Conservation (phyloP, 805 yeast species). For the Ogataea siamensis region DNA sequence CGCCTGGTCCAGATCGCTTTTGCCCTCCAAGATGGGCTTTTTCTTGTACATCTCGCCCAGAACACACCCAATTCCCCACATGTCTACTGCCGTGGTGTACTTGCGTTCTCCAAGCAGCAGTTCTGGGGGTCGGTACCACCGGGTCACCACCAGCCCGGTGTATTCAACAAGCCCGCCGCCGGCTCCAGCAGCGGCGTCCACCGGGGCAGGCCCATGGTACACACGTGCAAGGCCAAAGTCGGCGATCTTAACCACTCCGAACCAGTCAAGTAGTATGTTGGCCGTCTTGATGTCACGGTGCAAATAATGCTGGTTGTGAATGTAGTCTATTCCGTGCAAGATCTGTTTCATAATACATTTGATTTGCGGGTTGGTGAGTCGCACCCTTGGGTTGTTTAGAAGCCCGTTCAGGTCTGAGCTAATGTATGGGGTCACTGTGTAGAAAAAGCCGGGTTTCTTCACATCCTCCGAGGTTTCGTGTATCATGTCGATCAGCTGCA, state of each 20-base stretch:
- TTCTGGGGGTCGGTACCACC: slow-evolving; percentile 99
- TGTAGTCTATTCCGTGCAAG: slow-evolving; percentile 73
- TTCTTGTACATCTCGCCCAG: slow-evolving; percentile 85
- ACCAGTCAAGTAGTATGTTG: slow-evolving; percentile 75
- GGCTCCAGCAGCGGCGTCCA: slow-evolving; percentile 32
- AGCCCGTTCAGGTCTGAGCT: slow-evolving; percentile 88
- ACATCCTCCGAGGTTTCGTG: slow-evolving; percentile 42
- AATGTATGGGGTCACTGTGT: slow-evolving; percentile 92
- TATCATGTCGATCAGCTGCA: slow-evolving; percentile 78
- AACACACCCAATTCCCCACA: slow-evolving; percentile 98
- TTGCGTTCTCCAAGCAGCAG: slow-evolving; percentile 77
- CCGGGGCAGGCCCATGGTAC: slow-evolving; percentile 38
- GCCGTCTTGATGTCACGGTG: slow-evolving; percentile 97
- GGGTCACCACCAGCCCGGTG: slow-evolving; percentile 77
- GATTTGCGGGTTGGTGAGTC: slow-evolving; percentile 61
- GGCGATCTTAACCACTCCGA: slow-evolving; percentile 83
- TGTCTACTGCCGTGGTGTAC: slow-evolving; percentile 92
- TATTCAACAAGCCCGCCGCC: slow-evolving; percentile 55
- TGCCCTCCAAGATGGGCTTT: slow-evolving; percentile 82
- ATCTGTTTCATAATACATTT: slow-evolving; percentile 82
- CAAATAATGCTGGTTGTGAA: slow-evolving; percentile 59
- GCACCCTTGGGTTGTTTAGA: slow-evolving; percentile 71
- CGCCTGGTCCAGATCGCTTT: slow-evolving; percentile 85
- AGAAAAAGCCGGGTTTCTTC: slow-evolving; percentile 45
- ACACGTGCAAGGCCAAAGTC: slow-evolving; percentile 92